Evolutionary conservation across 2,329 filamentous ascomycete genomes (phyloP).

Genomic region (Decorospora gaudefroyi): DNA sequence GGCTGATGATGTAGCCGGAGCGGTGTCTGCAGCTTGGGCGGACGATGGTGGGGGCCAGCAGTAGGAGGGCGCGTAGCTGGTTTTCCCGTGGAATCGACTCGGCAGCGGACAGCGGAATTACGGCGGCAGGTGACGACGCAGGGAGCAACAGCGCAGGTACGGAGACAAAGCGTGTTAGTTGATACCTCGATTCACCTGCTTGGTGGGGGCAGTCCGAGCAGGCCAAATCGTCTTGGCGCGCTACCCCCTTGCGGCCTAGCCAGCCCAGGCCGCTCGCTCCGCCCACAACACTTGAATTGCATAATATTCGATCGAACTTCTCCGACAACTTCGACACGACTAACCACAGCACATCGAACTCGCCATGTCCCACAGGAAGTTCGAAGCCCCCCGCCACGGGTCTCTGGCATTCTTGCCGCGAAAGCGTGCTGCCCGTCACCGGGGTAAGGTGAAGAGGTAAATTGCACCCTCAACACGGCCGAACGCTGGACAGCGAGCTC

Average conservation of each 20-base stretch:
- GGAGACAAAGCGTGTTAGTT: conserved; percentile 29
- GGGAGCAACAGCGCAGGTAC: conserved; percentile 34
- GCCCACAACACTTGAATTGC: no score
- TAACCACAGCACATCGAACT: conserved; percentile 45
- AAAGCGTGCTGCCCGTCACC: conserved; percentile 91
- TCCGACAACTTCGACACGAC: conserved; percentile 38
- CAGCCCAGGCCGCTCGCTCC: conserved; percentile 10
- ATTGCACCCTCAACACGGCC: conserved; percentile 55
- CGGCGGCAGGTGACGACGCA: conserved; percentile 29
- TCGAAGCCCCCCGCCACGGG: conserved; percentile 92
- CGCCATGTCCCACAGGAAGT: conserved; percentile 66
- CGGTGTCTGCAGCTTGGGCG: conserved; percentile 29
- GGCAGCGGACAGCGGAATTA: conserved; percentile 27
- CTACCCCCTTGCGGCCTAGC: conserved; percentile 2
- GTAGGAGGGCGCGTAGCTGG: conserved; percentile 13
- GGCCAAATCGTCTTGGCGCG: no score
- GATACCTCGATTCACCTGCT: conserved; percentile 23
- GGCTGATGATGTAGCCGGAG: conserved; percentile 35
- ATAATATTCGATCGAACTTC: conserved; percentile 27
- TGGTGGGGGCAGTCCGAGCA: conserved; percentile 15
- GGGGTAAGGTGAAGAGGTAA: conserved; percentile 98
- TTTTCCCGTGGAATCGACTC: conserved; percentile 19
- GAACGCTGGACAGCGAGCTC: conserved; percentile 29
- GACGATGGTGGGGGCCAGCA: conserved; percentile 25
- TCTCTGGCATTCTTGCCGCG: conserved; percentile 62